Evolutionary conservation across 768 basidiomycete genomes (phyloP), one percentile per base, ranked within the genome.

Genomic region (Flagelloscypha sp.): DNA sequence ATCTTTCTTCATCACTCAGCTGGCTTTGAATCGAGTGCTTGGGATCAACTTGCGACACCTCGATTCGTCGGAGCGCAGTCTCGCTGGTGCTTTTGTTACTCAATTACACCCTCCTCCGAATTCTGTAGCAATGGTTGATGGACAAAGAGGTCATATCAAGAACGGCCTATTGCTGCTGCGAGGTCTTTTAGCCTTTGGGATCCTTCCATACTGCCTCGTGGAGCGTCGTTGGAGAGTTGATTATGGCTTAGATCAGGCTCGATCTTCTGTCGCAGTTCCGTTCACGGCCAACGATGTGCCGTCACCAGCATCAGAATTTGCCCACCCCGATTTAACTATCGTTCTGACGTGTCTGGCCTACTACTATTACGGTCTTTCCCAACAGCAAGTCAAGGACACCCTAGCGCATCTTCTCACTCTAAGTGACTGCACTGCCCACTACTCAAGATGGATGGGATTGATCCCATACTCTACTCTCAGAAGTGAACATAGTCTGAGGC

Each of bases 201-300:
- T 75, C 7, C 50, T 75, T 2, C 24, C 49, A 2, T 61, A 62
- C 30, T 48, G 50, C 1, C 47, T 75, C 0, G 48, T 46, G 20
- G 53, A 61, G 12, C 57, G 54, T 30, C 59, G 69, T 7, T 74
- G 70, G 68, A 47, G 72, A 20, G 72, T 74, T 0, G 65, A 74
- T 30, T 75, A 69, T 41, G 72, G 73, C 2, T 58, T 71, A 5
- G 65, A 66, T 30, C 45, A 44, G 2, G 40, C 28, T 5, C 61
- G 73, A 4, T 61, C 69, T 1, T 49, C 65, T 41, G 57, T 74
- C 1, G 70, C 72, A 1, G 71, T 74, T 1, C 72, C 73, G 0
- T 74, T 69, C 36, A 55, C 63, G 12, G 73, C 72, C 0, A 74
- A 71, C 42, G 72, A 74, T 31, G 52, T 62, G 4, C 72, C 73